phyloP scores from a whole-genome alignment of 441 rosid species.

The Populus trichocarpa region DNA sequence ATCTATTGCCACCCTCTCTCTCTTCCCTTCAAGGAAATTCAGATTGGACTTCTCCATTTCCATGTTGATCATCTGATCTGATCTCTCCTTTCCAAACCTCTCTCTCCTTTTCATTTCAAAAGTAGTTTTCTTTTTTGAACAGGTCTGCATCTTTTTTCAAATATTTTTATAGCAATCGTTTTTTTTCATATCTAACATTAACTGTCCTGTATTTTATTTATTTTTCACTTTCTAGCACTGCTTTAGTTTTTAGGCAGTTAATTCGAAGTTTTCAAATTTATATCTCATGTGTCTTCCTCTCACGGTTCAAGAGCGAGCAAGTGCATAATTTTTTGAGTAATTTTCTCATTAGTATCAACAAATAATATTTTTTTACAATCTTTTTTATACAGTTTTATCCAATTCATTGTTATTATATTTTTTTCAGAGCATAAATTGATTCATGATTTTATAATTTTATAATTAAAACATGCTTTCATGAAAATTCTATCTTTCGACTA shows the following conservation, averaged over 20 bases:
- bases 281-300: no score
- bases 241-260: not conserved
- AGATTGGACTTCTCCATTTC: slow-evolving; percentile 25
- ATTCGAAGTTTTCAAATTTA: not conserved
- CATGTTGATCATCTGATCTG: slow-evolving; percentile 12
- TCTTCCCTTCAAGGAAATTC: slow-evolving; percentile 28
- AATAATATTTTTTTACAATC: no score
- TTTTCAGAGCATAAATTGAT: no score
- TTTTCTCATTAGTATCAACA: no score
- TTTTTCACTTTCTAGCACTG: not conserved
- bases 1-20: slow-evolving; percentile 19
- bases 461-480: no score
- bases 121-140: not conserved
- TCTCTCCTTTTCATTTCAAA: not conserved
- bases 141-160: not conserved
- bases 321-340: no score
- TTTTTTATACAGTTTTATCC: no score
- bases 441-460: no score
- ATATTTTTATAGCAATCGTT: not conserved
- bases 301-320: no score
- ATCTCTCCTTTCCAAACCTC: not conserved
- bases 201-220: not conserved
- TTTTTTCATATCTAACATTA: not conserved
- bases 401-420: no score
- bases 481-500: no score